Conservation (phyloP, 2,329 filamentous ascomycete species). For the Beauveria sp. region DNA sequence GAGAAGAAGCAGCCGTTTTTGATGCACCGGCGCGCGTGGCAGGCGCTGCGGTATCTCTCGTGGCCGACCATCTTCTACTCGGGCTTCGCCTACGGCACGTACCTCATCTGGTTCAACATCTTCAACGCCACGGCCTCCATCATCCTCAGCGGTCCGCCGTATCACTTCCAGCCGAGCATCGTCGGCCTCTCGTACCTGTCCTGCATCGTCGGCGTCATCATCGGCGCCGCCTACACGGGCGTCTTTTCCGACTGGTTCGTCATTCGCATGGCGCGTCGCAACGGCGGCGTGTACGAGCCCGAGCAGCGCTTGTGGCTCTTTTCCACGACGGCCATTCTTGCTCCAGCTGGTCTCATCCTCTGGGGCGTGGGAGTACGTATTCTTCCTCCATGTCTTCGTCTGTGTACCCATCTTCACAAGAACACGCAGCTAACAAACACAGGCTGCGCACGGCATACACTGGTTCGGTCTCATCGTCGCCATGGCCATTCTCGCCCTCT, state of each 20-base stretch:
- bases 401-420: background rate
- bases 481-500: slow-evolving; percentile 28
- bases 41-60: slow-evolving; percentile 27
- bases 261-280: slow-evolving; percentile 30
- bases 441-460: slow-evolving; percentile 28
- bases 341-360: slow-evolving; percentile 22
- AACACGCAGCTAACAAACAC: background rate
- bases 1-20: slow-evolving; percentile 28
- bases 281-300: slow-evolving; percentile 32
- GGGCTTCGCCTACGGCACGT: slow-evolving; percentile 34
- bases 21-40: slow-evolving; percentile 30
- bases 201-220: slow-evolving; percentile 25
- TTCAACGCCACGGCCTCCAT: slow-evolving; percentile 36
- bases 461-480: slow-evolving; percentile 35
- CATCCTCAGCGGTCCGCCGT: slow-evolving; percentile 28
- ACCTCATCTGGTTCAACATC: slow-evolving; percentile 36
- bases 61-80: slow-evolving; percentile 36
- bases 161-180: slow-evolving; percentile 30
- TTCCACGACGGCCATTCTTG: slow-evolving; percentile 21
- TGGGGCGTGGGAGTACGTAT: slow-evolving; percentile 25
- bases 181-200: slow-evolving; percentile 32
- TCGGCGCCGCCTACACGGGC: slow-evolving; percentile 24
- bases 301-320: slow-evolving; percentile 36
- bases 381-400: background rate
- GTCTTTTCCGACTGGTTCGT: slow-evolving; percentile 30